phyloP scores from a whole-genome alignment of 768 basidiomycete species.

The Termitomyces sp. region DNA sequence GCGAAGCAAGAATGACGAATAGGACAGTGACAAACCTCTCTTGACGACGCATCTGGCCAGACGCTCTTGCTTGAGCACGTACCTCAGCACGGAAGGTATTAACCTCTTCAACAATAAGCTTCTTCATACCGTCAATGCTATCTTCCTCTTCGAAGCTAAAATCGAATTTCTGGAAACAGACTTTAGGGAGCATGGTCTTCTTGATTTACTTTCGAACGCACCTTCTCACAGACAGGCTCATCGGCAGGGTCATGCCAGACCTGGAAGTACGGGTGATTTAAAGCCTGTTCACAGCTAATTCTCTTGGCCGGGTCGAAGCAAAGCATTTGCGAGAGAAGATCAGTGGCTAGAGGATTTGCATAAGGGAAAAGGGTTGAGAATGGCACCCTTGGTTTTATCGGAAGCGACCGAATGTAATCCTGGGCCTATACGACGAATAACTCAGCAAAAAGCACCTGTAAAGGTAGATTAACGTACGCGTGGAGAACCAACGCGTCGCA shows the following conservation, averaged over 20 bases:
- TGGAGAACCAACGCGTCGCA: constrained; percentile 93
- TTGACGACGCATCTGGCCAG: constrained; percentile 69
- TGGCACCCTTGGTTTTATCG: constrained; percentile 92
- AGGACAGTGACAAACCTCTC: constrained; percentile 48
- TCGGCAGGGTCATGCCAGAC: constrained; percentile 99
- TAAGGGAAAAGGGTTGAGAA: constrained; percentile 90
- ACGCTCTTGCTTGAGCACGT: constrained; percentile 70
- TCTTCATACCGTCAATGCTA: constrained; percentile 95
- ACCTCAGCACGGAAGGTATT: constrained; percentile 86
- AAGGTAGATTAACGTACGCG: constrained; percentile 46
- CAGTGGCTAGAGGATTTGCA: constrained; percentile 91
- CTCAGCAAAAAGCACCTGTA: neutral
- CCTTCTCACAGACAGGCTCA: constrained; percentile 80
- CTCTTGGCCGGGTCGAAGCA: constrained; percentile 96
- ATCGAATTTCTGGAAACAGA: constrained; percentile 69
- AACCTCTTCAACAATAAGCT: constrained; percentile 90
- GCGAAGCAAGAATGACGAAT: neutral
- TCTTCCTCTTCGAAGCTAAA: constrained; percentile 97
- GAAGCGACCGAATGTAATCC: constrained; percentile 96
- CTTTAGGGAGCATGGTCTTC: neutral
- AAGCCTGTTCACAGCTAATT: constrained; percentile 92
- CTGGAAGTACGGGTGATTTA: constrained; percentile 90
- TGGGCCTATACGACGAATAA: constrained; percentile 56
- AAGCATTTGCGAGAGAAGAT: constrained; percentile 85
- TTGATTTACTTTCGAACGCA: constrained; percentile 25